Base-by-base conservation (phyloP, 2,329 filamentous ascomycete species). In the Leptographium lundbergii region DNA sequence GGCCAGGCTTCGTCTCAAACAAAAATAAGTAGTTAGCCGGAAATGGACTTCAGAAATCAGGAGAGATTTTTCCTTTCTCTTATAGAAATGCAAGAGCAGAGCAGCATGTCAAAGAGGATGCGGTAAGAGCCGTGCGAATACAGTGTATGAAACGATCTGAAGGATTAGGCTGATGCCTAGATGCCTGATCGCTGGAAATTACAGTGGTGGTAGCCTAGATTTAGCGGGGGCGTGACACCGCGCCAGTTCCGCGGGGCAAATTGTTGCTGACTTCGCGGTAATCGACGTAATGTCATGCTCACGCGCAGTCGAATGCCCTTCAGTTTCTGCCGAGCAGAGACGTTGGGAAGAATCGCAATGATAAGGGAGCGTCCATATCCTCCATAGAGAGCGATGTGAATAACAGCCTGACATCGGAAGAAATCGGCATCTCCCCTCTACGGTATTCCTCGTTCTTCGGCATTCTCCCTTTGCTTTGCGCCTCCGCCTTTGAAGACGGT, bases 161-260 rank as follows among this genome's bases (percentile, higher is more conserved):
- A 34, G 10, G 32, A 34, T 34, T 29, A 29, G 27, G 32, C 7
- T 34, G 32, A 34, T 34, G 32, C 32, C 32, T 34, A 9, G 9
- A 34, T 34, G 32, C 32, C 32, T 34, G 32, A 11, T 34, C 32
- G 32, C 32, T 34, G 10, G 2, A 10, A 34, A 7, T 34, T 34
- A 39, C 14, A 39, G 42, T 7, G 42, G 19, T 45, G 42, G 56
- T 19, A 47, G 54, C 54, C 25, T 50, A 22, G 24, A 19, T 50
- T 45, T 50, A 34, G 22, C 55, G 39, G 45, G 34, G 3, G 57
- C 61, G 61, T 63, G 61, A 63, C 61, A 54, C 54, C 58, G 61
- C 60, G 61, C 59, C 60, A 63, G 48, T 60, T 57, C 51, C 61
- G 61, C 29, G 61, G 54, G 24, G 22, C 53, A 22, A 24, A 39